Percentiles rank a stretch among this genome's conserved stretches.
Evolutionary conservation across 2,329 filamentous ascomycete species (phyloP).

Genomic region (Dothideomycetidae sp.): DNA sequence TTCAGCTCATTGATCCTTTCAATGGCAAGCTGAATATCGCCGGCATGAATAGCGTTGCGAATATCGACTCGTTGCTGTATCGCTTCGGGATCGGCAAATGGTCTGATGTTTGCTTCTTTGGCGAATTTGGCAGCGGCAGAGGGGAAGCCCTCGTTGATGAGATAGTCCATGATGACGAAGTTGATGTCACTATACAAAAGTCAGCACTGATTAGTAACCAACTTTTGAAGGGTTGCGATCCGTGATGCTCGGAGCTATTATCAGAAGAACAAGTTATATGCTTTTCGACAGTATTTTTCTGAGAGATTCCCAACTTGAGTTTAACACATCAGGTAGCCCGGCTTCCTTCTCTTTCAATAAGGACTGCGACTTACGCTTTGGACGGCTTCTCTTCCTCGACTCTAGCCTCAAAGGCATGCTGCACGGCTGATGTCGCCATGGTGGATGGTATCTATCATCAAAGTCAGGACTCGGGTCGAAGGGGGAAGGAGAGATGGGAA

Average conservation of each 20-base stretch:
- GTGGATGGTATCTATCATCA: too few relatives aligned
- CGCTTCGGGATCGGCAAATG: constrained; percentile 51
- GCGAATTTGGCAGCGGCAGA: constrained; percentile 87
- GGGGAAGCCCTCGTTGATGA: constrained; percentile 90
- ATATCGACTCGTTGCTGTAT: constrained; percentile 73
- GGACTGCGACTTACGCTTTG: constrained; percentile 49
- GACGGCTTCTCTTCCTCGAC: constrained; percentile 73
- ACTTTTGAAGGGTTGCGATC: constrained; percentile 16
- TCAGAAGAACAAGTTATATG: constrained; percentile 68
- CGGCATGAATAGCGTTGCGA: constrained; percentile 68
- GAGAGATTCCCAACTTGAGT: constrained; percentile 99
- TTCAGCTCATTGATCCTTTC: constrained; percentile 79
- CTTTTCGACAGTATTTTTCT: constrained; percentile 88
- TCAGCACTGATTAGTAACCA: constrained; percentile 12
- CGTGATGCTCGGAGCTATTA: constrained; percentile 14
- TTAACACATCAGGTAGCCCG: constrained; percentile 57
- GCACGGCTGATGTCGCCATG: constrained; percentile 38
- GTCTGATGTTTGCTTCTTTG: constrained; percentile 74
- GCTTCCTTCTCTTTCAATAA: constrained; percentile 1
- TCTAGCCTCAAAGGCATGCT: constrained; percentile 64
- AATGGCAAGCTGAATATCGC: constrained; percentile 75
- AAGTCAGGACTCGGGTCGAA: too few relatives aligned
- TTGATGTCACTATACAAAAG: constrained; percentile 67
- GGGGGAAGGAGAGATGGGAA: not conserved
- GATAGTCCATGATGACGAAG: constrained; percentile 85